phyloP scores from a whole-genome alignment of 2,329 filamentous ascomycete species.

The Plenodomus tracheiphilus region DNA sequence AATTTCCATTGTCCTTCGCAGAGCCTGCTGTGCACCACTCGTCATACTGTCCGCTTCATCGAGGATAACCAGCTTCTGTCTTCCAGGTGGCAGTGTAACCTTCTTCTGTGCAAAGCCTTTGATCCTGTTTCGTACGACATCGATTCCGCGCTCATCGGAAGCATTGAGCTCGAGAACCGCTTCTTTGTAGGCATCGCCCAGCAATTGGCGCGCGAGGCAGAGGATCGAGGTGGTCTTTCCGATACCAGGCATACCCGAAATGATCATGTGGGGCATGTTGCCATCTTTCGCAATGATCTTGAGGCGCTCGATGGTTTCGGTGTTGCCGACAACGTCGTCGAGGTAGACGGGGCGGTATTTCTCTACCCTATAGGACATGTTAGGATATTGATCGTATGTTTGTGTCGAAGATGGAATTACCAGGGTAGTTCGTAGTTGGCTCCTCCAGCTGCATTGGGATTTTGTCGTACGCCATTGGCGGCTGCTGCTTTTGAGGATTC shows the following conservation, averaged over 20 bases:
- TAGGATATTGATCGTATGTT: constrained; percentile 6
- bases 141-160: constrained; percentile 94
- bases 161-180: constrained; percentile 96
- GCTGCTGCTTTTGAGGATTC: constrained; percentile 54
- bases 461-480: constrained; percentile 48
- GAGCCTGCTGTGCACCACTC: constrained; percentile 89
- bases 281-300: constrained; percentile 99
- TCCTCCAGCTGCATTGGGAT: constrained; percentile 44
- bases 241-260: constrained; percentile 98
- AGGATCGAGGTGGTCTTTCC: constrained; percentile 97
- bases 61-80: constrained; percentile 95
- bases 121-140: constrained; percentile 95
- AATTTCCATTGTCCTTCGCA: constrained; percentile 97
- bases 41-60: constrained; percentile 98
- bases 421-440: constrained; percentile 78
- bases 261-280: constrained; percentile 99
- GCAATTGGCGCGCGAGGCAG: constrained; percentile 86
- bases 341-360: constrained; percentile 96
- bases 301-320: constrained; percentile 92
- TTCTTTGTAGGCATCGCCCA: constrained; percentile 95
- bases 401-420: constrained; percentile 52
- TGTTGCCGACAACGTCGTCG: constrained; percentile 96
- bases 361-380: constrained; percentile 72
- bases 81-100: constrained; percentile 85
- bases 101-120: constrained; percentile 99